Percentiles rank a stretch among this genome's conserved stretches.
phyloP scores from a whole-genome alignment of 1,284 basidiomycete species.

The Cutaneotrichosporon cavernicola region DNA sequence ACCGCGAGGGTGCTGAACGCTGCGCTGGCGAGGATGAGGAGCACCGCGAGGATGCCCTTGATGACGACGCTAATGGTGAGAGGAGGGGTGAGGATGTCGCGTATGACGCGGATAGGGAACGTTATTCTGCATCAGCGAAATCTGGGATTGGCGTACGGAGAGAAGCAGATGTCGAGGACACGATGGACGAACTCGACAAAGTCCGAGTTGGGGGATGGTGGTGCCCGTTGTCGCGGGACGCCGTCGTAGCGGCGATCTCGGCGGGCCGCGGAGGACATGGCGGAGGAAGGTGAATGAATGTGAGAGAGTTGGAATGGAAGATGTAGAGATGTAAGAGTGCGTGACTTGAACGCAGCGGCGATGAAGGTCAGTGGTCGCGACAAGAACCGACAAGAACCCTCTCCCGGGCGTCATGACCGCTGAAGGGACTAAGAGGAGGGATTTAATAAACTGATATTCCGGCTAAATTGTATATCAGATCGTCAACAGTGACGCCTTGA shows the following conservation, averaged over 20 bases:
- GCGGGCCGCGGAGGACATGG: constrained; percentile 10
- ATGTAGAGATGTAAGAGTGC: not conserved
- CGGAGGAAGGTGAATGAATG: not conserved
- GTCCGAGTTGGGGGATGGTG: constrained; percentile 27
- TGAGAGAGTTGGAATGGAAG: not conserved
- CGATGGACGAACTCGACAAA: constrained; percentile 43
- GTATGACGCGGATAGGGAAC: constrained; percentile 39
- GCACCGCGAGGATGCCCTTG: constrained; percentile 38
- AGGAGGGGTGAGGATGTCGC: constrained; percentile 43
- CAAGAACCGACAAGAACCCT: too few relatives aligned
- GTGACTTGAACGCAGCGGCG: not conserved
- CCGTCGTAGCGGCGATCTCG: constrained; percentile 1
- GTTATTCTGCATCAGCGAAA: constrained; percentile 36
- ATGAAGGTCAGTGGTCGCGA: not conserved
- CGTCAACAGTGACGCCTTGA: not conserved
- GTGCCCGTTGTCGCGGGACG: not conserved
- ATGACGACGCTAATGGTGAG: constrained; percentile 47
- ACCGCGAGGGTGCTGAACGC: constrained; percentile 47
- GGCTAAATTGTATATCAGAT: not conserved
- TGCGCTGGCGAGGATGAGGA: constrained; percentile 41
- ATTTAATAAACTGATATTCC: not conserved
- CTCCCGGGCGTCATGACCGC: not conserved
- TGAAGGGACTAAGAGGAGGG: not conserved
- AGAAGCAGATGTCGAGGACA: constrained; percentile 29
- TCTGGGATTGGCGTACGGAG: constrained; percentile 34